Base-by-base conservation (phyloP, 768 basidiomycete genomes). In the Tylopilus felleus region DNA sequence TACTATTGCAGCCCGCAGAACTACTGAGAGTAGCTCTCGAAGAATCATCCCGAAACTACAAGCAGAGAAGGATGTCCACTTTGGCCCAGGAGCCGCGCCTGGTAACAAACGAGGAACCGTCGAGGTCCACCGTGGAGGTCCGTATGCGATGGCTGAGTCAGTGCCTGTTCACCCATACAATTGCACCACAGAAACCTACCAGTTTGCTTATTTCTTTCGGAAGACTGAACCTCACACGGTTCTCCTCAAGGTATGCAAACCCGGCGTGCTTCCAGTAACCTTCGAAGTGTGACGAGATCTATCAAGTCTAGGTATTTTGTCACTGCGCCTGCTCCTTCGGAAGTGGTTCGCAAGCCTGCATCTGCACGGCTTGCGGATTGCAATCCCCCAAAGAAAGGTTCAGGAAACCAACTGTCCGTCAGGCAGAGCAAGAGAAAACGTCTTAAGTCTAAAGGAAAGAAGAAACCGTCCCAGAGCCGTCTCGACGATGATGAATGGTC, bases 201-300 rank as follows among this genome's bases (percentile, higher is more conserved):
- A 96, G 60, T 93, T 92, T 67, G 92, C 88, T 45, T 96, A 92
- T 67, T 96, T 94, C 72, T 76, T 95, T 60, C 82, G 91, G 22
- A 85, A 85, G 70, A 85, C 83, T 3, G 91, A 93, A 48, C 80
- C 88, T 10, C 90, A 95, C 68, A 84, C 89, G 0, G 78, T 94
- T 2, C 74, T 93, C 8, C 74, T 90, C 60, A 96, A 96, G 78
- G 93, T 88, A 47, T n/a, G 71, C 58, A 57, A 35, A 22, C 7
- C 0, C 27, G 17, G 19, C n/a, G 2, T 22, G 39, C 21, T 27
- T 0, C 16, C 23, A 7, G 9, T 12, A 31, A 5, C 36, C 21
- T 36, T 28, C 2, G 3, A 43, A 45, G 42, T 17, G 41, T n/a
- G 27, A 51, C 21, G 29, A 41, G 29, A 44, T 33, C 29, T 51